A percentile compares a stretch with the other conserved stretches of the same genome.
These are phyloP conservation scores for Talaromyces sp. DNA, from an alignment of 2,329 filamentous ascomycete species.

Conservation along the genomic window DNA sequence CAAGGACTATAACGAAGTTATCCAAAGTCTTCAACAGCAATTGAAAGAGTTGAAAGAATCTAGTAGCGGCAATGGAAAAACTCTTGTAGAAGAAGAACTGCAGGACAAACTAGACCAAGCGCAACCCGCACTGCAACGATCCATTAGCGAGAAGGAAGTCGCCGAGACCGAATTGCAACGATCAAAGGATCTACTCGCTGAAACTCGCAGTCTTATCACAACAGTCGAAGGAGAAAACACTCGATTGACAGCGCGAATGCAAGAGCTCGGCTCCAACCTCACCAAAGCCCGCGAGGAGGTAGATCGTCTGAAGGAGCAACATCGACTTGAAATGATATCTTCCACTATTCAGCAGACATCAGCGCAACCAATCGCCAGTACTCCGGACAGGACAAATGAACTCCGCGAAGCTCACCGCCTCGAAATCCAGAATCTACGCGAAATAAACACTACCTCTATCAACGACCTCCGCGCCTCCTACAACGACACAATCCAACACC, in stretches of 20 bases:
- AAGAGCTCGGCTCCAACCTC: conserved; percentile 34
- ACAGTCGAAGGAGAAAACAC: conserved; percentile 40
- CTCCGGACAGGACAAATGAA: conserved; percentile 18
- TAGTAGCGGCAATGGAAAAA: conserved; percentile 19
- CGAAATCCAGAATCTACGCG: conserved; percentile 35
- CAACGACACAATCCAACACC: conserved; percentile 34
- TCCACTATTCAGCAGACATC: conserved; percentile 19
- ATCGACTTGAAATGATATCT: conserved; percentile 19
- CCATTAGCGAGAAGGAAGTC: conserved; percentile 27
- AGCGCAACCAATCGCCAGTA: not conserved
- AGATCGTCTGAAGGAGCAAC: conserved; percentile 29
- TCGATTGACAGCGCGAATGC: conserved; percentile 32
- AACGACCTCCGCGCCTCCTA: conserved; percentile 38
- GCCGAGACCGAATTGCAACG: conserved; percentile 34
- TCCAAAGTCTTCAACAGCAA: conserved; percentile 36
- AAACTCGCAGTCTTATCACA: conserved; percentile 36
- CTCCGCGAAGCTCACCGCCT: conserved; percentile 34
- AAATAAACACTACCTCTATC: conserved; percentile 35
- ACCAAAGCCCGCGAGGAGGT: conserved; percentile 32
- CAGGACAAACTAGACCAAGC: conserved; percentile 30
- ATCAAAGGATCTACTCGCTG: conserved; percentile 35
- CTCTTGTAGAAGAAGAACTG: conserved; percentile 23
- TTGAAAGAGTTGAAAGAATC: conserved; percentile 22
- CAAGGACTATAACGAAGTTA: conserved; percentile 39
- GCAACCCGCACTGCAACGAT: conserved; percentile 30